Evolutionary conservation across 2,329 filamentous ascomycete species (phyloP).

Genomic region (Huntiella moniliformis): DNA sequence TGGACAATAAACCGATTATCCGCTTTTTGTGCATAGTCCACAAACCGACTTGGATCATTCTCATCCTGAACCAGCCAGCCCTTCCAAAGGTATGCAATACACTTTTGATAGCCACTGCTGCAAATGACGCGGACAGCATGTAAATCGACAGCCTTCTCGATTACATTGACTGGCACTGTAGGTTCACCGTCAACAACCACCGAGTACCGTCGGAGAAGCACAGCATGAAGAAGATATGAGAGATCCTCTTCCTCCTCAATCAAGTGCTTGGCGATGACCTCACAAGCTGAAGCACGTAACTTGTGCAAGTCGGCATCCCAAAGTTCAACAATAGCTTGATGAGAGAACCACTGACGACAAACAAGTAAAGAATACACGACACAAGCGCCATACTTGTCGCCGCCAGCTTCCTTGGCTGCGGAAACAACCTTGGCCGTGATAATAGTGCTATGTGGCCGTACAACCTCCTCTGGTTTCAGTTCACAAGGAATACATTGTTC

Average conservation of each 20-base stretch:
- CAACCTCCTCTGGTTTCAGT: constrained; percentile 57
- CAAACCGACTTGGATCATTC: constrained; percentile 70
- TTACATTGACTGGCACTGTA: constrained; percentile 63
- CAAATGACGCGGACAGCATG: constrained; percentile 80
- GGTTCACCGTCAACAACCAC: constrained; percentile 53
- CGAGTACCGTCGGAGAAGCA: constrained; percentile 78
- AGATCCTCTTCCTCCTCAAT: constrained; percentile 60
- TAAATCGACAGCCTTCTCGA: constrained; percentile 84
- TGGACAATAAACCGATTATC: constrained; percentile 63
- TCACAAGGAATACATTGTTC: constrained; percentile 84
- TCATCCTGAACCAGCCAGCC: constrained; percentile 97
- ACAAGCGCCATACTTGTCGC: constrained; percentile 47
- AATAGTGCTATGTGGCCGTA: constrained; percentile 62
- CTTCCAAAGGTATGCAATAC: constrained; percentile 78
- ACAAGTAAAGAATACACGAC: constrained; percentile 73
- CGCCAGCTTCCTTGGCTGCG: constrained; percentile 64
- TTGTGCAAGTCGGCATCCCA: constrained; percentile 82
- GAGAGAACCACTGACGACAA: constrained; percentile 53
- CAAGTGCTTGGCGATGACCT: constrained; percentile 66
- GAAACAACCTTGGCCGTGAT: constrained; percentile 64
- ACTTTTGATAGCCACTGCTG: constrained; percentile 88
- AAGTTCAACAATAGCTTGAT: constrained; percentile 61
- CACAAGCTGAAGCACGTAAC: constrained; percentile 63
- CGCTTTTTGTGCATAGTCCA: constrained; percentile 69
- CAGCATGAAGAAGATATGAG: constrained; percentile 57